These are phyloP conservation scores for Pythium pyrilobum DNA, from an alignment of 352 stramenopile species.

Conservation along the genomic window DNA sequence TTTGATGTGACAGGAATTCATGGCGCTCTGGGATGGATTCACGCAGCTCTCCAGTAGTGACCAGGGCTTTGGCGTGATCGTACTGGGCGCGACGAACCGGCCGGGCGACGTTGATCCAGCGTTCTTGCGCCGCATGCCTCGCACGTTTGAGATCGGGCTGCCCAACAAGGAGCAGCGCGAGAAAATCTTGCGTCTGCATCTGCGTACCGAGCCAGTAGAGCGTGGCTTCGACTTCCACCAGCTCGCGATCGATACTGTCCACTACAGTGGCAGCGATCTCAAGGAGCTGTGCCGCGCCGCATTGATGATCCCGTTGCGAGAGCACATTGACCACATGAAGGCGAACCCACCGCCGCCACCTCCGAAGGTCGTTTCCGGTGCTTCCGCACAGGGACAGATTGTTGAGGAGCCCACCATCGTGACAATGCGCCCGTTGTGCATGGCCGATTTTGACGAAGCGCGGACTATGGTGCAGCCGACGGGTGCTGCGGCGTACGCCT, in stretches of 20 bases:
- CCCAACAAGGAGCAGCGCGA: conserved; percentile 82
- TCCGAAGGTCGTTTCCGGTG: conserved; percentile 12
- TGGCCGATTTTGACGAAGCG: conserved; percentile 83
- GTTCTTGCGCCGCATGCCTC: conserved; percentile 95
- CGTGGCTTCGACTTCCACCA: conserved; percentile 71
- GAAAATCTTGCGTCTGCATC: conserved; percentile 92
- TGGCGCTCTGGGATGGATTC: conserved; percentile 97
- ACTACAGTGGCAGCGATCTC: conserved; percentile 96
- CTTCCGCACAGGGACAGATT: conserved; percentile 13
- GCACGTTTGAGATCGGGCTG: conserved; percentile 94
- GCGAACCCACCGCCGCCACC: conserved; percentile 30
- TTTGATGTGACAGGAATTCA: conserved; percentile 82
- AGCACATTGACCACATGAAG: conserved; percentile 72
- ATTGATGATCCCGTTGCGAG: conserved; percentile 83
- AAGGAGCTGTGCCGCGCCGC: conserved; percentile 86
- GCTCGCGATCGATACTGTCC: conserved; percentile 80
- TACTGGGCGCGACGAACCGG: conserved; percentile 96
- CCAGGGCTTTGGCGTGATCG: conserved; percentile 88
- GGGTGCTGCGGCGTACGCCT: conserved; percentile 73
- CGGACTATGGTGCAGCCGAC: conserved; percentile 84
- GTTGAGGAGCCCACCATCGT: conserved; percentile 22
- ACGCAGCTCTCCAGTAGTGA: conserved; percentile 70
- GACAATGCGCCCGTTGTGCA: conserved; percentile 64
- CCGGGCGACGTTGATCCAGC: conserved; percentile 90
- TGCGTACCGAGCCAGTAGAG: conserved; percentile 84